Percentiles rank a stretch among this genome's conserved stretches.
Conservation (phyloP, 202 grass and related monocot genomes). For the Panicum virgatum region DNA sequence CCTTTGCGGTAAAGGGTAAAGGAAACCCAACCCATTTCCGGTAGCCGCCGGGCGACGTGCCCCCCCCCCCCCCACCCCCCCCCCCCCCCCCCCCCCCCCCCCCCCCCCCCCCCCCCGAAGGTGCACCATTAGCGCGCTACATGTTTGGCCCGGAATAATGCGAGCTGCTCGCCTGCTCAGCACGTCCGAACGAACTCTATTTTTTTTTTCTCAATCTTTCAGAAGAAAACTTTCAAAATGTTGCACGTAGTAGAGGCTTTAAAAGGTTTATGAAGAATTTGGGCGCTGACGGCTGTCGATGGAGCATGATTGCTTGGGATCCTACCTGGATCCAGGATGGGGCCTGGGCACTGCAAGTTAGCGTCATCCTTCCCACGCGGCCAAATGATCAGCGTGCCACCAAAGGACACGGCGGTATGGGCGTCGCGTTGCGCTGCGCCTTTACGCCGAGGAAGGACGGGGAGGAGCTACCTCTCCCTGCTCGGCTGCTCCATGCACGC, state of each 20-base stretch:
- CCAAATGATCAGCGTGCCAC: constrained; percentile 16
- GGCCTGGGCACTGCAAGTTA: neutral
- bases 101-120: neutral
- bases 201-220: neutral
- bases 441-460: neutral
- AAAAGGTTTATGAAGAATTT: neutral
- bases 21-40: neutral
- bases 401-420: neutral
- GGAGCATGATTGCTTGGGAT: neutral
- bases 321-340: neutral
- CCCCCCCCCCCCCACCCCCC: no score
- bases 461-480: neutral
- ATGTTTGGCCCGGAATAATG: neutral
- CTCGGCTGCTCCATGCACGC: neutral
- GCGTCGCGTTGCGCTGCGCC: neutral
- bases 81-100: no score
- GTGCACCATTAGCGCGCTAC: neutral
- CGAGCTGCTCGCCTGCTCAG: neutral
- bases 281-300: neutral
- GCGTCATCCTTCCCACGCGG: neutral
- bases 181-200: no score
- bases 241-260: neutral
- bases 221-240: neutral
- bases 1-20: neutral
- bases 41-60: neutral